Conservation (phyloP, 1,139 yeast genomes). For the Zhuliangozyma blackwelliae region DNA sequence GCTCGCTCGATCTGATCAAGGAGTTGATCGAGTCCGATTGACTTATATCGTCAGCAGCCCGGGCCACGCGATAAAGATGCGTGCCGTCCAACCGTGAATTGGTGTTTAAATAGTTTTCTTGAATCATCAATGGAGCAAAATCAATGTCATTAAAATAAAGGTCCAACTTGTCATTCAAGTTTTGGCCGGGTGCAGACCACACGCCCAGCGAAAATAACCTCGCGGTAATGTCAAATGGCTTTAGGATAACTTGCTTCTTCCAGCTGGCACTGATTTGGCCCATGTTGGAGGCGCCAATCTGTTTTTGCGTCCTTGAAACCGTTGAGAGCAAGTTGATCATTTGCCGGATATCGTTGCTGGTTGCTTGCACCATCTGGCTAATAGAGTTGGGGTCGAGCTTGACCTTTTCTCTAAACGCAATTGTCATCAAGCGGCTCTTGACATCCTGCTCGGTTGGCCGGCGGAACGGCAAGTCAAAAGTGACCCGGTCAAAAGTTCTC, state of each 20-base stretch:
- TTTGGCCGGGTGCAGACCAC: conserved; percentile 26
- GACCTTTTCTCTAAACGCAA: conserved; percentile 80
- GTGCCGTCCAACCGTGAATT: conserved; percentile 48
- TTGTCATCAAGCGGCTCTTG: conserved; percentile 81
- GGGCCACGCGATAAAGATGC: conserved; percentile 61
- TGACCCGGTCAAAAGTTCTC: conserved; percentile 91
- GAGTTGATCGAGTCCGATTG: conserved; percentile 77
- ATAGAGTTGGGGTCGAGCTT: conserved; percentile 76
- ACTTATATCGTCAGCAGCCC: conserved; percentile 84
- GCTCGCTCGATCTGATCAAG: conserved; percentile 84
- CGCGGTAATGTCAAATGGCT: conserved; percentile 90
- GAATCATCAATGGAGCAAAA: conserved; percentile 92
- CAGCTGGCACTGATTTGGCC: conserved; percentile 61
- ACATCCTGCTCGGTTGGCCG: conserved; percentile 84
- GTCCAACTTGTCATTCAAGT: conserved; percentile 79
- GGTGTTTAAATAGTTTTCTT: conserved; percentile 80
- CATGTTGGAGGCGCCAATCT: conserved; percentile 49
- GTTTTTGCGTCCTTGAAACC: conserved; percentile 66
- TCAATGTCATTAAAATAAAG: conserved; percentile 93
- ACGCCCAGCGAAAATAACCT: conserved; percentile 44
- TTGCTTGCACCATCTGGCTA: conserved; percentile 80
- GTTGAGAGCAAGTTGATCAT: conserved; percentile 87
- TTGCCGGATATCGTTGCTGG: conserved; percentile 90
- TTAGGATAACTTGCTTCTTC: conserved; percentile 86
- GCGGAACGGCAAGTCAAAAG: conserved; percentile 78